These are phyloP conservation scores for Anthracocystis setariae DNA, from an alignment of 1,284 basidiomycete species.

Conservation along the genomic window DNA sequence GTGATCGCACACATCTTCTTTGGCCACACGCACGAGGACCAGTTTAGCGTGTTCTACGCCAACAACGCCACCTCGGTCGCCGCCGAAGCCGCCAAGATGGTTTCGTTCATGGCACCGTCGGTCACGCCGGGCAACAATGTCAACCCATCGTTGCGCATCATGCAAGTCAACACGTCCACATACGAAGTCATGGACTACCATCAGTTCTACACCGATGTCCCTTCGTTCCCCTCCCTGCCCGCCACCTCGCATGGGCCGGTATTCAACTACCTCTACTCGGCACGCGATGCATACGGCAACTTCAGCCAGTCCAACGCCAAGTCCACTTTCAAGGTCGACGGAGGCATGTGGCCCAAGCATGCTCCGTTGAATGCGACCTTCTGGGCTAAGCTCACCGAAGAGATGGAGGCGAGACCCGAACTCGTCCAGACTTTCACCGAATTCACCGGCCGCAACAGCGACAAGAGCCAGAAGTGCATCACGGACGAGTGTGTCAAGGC, in stretches of 20 bases:
- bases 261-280: slow-evolving; percentile 78
- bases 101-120: slow-evolving; percentile 75
- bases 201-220: slow-evolving; percentile 61
- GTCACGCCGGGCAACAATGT: slow-evolving; percentile 79
- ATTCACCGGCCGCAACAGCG: slow-evolving; percentile 78
- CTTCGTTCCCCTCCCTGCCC: slow-evolving; percentile 67
- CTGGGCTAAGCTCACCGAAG: slow-evolving; percentile 83
- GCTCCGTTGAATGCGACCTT: slow-evolving; percentile 84
- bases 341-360: slow-evolving; percentile 72
- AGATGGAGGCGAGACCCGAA: slow-evolving; percentile 74
- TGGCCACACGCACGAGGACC: slow-evolving; percentile 84
- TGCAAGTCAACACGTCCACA: slow-evolving; percentile 77
- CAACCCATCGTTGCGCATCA: slow-evolving; percentile 81
- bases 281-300: slow-evolving; percentile 75
- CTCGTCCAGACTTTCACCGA: slow-evolving; percentile 77
- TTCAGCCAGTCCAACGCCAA: slow-evolving; percentile 68
- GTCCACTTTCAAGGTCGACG: slow-evolving; percentile 12
- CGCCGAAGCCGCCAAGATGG: slow-evolving; percentile 52
- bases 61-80: slow-evolving; percentile 72
- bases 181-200: slow-evolving; percentile 66
- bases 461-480: slow-evolving; percentile 73
- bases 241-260: slow-evolving; percentile 75
- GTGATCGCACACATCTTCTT: slow-evolving; percentile 84
- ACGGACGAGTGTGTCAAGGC: slow-evolving; percentile 74
- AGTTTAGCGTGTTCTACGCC: slow-evolving; percentile 82